Conservation (phyloP, 176 grass and related monocot genomes). For the Guadua angustifolia region DNA sequence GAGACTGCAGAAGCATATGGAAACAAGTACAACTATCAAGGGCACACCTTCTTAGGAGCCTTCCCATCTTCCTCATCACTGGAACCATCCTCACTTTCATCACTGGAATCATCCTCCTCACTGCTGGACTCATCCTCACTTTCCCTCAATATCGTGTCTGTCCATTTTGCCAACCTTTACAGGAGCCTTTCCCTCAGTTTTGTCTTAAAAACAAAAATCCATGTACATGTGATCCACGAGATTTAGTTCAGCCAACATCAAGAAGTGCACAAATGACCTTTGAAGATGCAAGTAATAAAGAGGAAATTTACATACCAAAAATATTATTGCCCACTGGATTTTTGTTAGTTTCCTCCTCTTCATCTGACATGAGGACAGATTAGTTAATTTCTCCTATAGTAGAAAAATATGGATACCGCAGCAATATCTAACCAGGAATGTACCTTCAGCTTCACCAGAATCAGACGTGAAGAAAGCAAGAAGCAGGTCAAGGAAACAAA, state of each 20-base stretch:
- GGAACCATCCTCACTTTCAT: slow-evolving; percentile 31
- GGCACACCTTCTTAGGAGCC: slow-evolving; percentile 61
- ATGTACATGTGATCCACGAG: not conserved
- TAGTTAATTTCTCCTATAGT: not conserved
- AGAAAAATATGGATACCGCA: not conserved
- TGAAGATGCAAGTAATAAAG: slow-evolving; percentile 7
- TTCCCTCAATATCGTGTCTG: slow-evolving; percentile 30
- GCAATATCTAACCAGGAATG: not conserved
- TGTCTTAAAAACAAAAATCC: slow-evolving; percentile 28
- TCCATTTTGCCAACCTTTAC: not conserved
- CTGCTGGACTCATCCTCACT: slow-evolving; percentile 38
- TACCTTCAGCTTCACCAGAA: slow-evolving; percentile 41
- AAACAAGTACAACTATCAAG: not conserved
- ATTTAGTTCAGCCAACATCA: slow-evolving; percentile 2
- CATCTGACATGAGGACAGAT: slow-evolving; percentile 30
- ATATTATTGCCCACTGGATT: not conserved
- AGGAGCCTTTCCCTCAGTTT: slow-evolving; percentile 32
- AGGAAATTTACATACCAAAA: slow-evolving; percentile 15
- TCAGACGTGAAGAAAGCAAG: slow-evolving; percentile 4
- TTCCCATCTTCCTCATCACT: slow-evolving; percentile 56
- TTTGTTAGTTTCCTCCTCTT: slow-evolving; percentile 22
- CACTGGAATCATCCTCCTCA: slow-evolving; percentile 32
- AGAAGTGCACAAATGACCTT: not conserved
- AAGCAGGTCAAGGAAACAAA: slow-evolving; percentile 33
- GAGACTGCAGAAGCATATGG: not conserved